phyloP scores from a whole-genome alignment of 345 rosid genomes.

The Capsella bursapastoris region DNA sequence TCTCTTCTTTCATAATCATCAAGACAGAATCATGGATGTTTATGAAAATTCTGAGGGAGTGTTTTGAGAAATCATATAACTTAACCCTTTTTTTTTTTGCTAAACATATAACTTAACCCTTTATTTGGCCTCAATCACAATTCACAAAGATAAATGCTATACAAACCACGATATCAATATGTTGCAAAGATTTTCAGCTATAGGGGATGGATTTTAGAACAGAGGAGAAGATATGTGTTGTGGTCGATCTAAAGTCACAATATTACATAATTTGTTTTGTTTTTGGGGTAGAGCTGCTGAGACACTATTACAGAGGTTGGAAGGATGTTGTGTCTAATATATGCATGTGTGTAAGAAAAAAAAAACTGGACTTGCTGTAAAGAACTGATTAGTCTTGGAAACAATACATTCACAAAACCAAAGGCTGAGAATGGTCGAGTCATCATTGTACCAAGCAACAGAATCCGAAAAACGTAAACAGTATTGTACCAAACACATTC shows the following conservation, averaged over 20 bases:
- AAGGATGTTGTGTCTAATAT: neutral
- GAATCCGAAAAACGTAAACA: no score
- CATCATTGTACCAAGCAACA: neutral
- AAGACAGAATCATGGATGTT: neutral
- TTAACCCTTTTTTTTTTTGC: no score
- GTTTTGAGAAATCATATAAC: neutral
- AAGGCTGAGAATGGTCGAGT: neutral
- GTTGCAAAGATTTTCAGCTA: neutral
- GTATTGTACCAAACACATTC: no score
- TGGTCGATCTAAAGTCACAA: neutral
- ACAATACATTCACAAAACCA: neutral
- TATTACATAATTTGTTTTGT: neutral
- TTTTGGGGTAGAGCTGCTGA: neutral
- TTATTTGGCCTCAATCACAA: neutral
- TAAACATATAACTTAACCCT: neutral
- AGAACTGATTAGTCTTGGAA: neutral
- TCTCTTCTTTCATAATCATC: neutral
- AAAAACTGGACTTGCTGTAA: neutral
- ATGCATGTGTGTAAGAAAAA: neutral
- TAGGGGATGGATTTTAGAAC: neutral
- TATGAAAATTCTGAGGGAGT: neutral
- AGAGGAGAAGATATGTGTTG: neutral
- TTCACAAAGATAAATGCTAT: no score
- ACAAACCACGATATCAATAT: neutral
- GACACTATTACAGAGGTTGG: neutral